Base-by-base conservation (phyloP, 176 grass and related monocot species). In the Bolboschoenus planiculmis region DNA sequence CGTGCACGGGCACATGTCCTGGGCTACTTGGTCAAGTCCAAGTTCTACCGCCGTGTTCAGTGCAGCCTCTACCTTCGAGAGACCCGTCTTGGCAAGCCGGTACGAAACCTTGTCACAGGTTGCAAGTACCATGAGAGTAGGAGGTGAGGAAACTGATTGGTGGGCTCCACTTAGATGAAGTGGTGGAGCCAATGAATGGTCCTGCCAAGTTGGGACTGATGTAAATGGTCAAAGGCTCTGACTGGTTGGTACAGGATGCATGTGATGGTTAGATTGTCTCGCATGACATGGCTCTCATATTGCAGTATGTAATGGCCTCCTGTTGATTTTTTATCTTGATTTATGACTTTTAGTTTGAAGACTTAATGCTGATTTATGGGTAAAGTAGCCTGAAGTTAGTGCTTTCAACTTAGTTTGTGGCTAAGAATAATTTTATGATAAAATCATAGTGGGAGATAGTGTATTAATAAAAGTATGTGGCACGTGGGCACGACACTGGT, bases 1-100 rank as follows among this genome's bases (percentile, higher is more conserved):
- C 92, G 96, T 15, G 87, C 96, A 13, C 89, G 96, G 40, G 96
- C 96, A 11, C 89, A 95, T 85, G 92, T 99, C 59, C 84, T 99
- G 20, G 92, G 96, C 86, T 78, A 88, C 82, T 90, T 99, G 58
- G 86, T 99, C 55, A 82, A 87, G 55, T 93, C 96, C 79, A 99
- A 99, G 91, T 99, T 99, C 92, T 95, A 99, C 89, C 91, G 87
- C 66, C 96, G 68, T 27, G 86, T 91, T 42, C 82, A 1, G 35
- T 99, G 96, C 86, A 21, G 40, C 43, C 63, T 95, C 62, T 9
- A 35, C 53, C 74, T 99, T 73, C 87, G 81, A 3, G 96, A 99
- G 84, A 87, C 83, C 0, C 86, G 14, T 4, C 34, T 99, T 23
- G 93, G 93, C 53, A 90, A 65, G 82, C 91, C 84, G 0, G 72